Evolutionary conservation across 257 asterid genomes (phyloP).

Genomic region (Solanum arcanum): DNA sequence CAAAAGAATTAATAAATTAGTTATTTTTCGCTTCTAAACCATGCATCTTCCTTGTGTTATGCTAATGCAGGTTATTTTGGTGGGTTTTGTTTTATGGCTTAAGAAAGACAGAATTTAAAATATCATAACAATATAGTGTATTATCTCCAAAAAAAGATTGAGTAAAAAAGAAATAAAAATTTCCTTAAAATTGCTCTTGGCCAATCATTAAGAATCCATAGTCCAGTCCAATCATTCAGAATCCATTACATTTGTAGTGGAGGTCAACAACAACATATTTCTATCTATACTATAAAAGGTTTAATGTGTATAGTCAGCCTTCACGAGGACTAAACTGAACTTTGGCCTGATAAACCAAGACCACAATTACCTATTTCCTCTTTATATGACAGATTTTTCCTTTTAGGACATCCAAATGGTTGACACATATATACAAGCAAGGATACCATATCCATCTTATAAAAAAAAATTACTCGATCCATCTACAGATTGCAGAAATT

Average conservation of each 20-base stretch:
- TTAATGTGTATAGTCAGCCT: neutral
- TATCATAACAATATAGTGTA: neutral
- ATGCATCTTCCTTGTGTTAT: neutral
- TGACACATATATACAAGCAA: neutral
- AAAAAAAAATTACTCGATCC: neutral
- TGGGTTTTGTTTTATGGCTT: neutral
- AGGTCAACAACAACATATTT: neutral
- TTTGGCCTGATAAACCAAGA: neutral
- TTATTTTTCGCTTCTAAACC: neutral
- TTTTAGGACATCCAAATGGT: neutral
- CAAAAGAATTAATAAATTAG: neutral
- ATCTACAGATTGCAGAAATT: neutral
- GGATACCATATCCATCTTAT: neutral
- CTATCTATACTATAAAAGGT: neutral
- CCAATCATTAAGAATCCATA: neutral
- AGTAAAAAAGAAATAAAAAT: neutral
- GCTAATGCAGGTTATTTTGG: neutral
- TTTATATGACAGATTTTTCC: neutral
- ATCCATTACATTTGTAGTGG: neutral
- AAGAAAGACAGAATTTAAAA: neutral
- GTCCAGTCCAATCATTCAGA: neutral
- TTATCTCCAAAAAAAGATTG: neutral
- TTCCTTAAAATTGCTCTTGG: neutral
- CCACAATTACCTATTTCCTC: neutral
- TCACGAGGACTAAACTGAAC: neutral